Base-by-base conservation (phyloP, 768 basidiomycete genomes). In the Pleurotus salmoneostramineus region DNA sequence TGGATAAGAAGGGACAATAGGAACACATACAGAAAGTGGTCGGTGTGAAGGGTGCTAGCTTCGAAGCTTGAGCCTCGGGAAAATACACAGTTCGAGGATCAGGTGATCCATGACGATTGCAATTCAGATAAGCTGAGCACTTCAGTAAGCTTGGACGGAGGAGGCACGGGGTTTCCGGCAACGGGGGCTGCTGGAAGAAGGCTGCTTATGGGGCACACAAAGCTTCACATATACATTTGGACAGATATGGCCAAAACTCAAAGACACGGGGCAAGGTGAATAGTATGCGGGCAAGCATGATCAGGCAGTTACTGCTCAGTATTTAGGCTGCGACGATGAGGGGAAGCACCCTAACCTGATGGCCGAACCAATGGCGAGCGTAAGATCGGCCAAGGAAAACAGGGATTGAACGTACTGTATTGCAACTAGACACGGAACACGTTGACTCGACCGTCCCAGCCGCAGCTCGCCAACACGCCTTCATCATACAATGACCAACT, bases 401-500 rank as follows among this genome's bases (percentile, higher is more conserved):
- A 34, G 5, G 6, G 34, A 52, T 27, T 31, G 40, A 21, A 32
- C 12, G 34, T 35, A 21, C 82, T 37, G 50, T 40, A 35, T 40
- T 17, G 31, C 21, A 36, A 54, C 72, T 64, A 78, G 43, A 83
- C 73, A 59, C 82, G 84, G 68, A 91, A 94, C 61, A 95, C 77
- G 71, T 88, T 83, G 55, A 96, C 72, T 72, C 84, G 83, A 64
- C 89, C 84, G 62, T 98, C 96, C 96, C 96, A 98, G 50, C 89
- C 85, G 70, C 93, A 95, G 59, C 88, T 95, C 42, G 91, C 94
- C 48, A 98, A 66, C 14, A 94, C 68, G 1, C 92, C 91, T 65
- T 92, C 87, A 49, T 97, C 93, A 61, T 86, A 95, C 64, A 97
- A 70, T n/a, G 92, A 93, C 95, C 95, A 97, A 48, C 83, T 81